Evolutionary conservation across 2,329 filamentous ascomycete genomes (phyloP), one percentile per base, ranked within the genome.

Genomic region (Talaromyces sp.): DNA sequence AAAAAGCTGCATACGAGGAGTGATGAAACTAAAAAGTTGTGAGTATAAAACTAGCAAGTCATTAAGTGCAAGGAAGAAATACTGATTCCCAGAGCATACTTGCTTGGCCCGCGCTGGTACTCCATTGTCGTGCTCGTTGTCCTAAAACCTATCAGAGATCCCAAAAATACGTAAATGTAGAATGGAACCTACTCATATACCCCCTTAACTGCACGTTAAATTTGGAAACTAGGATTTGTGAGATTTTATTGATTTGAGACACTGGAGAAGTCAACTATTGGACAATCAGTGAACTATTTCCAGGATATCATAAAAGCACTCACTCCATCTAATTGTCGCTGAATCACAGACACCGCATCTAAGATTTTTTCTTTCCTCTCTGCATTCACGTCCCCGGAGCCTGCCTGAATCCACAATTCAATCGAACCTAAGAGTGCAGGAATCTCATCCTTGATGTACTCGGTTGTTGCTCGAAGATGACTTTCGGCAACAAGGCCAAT

Each of bases 201-300:
- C 7, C 35, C n/a, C 47, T 24, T 11, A 62, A 41, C 33, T 62
- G 47, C n/a, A 45, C 35, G n/a, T 62, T 9, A 33, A 54, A 62
- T 54, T 31, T 62, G 16, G 45, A 49, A 27, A 54, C 14, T 62
- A 62, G n/a, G 16, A 54, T n/a, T 14, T 14, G 60, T 22, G 33
- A 41, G 47, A 62, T 19, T 54, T 54, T n/a, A 54, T 54, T 62
- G 47, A 62, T 52, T 62, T 5, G 60, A 54, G 19, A 62, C 33
- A 54, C 60, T 41, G 60, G 60, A 54, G 60, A 62, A 62, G 47
- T 54, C 11, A 62, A 62, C 60, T 62, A 62, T n/a, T 8, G 54
- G 33, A 52, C n/a, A 62, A 62, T 54, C 60, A 62, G 60, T 41
- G 19, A 41, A 14, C 14, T 62, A 6, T 33, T 43, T 22, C 35